Base-by-base conservation (phyloP, 768 basidiomycete species). In the Lactifluus rugatus region DNA sequence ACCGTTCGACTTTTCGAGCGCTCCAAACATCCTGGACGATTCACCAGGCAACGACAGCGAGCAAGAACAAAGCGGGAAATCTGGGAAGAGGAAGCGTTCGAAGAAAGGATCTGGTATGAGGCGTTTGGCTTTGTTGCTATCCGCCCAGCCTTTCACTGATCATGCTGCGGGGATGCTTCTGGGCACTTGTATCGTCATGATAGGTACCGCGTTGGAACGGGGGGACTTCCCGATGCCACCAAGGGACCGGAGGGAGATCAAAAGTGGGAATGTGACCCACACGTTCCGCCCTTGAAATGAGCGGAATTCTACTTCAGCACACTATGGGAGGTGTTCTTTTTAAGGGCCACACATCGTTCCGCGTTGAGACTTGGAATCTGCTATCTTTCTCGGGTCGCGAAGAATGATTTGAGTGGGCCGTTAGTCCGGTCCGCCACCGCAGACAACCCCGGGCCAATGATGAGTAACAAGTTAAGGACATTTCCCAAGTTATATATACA, bases 11-110 rank as follows among this genome's bases (percentile, higher is more conserved):
- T 92, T 88, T 68, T 70, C 77, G 6, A 71, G 73, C 14, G 81
- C 78, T 23, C 81, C 87, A 5, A 91, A 92, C 68, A 76, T 89
- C 51, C 70, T 92, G 57, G 89, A 91, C 65, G 76, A 79, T 74
- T 56, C 10, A 11, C n/a, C 34, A 13, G 74, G 75, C 45, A 70
- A 72, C 45, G 65, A 16, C 17, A 37, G 46, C 19, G 57, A 66
- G 19, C 76, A 75, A 61, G 76, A 75, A 61, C 76, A 58, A n/a
- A 50, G 14, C 7, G 49, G 50, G 8, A 44, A 73, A 41, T 70
- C 66, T 52, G 67, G 68, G 23, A 62, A 62, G 51, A 68, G 69
- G 57, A 65, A 59, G 57, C 69, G 67, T 63, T 75, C 71, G 69
- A 80, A 70, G 70, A 81, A 16, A 51, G 47, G 23, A 37, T 19